Conservation (phyloP, 768 basidiomycete genomes). For the Lyophyllum atratum region DNA sequence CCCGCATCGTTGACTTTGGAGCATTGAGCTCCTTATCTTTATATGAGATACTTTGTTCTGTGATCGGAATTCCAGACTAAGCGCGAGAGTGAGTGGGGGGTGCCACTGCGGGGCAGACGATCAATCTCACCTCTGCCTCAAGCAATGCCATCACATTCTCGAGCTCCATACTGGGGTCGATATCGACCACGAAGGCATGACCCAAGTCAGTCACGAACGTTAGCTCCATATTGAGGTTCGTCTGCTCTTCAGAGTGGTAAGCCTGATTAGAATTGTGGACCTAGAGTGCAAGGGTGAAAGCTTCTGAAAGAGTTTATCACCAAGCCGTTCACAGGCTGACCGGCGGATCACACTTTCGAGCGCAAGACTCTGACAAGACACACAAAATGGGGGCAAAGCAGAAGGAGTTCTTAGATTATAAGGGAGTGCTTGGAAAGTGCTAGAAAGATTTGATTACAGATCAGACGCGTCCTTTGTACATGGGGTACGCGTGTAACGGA, state of each 20-base stretch:
- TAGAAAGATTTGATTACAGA: conserved; percentile 20
- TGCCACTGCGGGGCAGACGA: background rate
- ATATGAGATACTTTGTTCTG: conserved; percentile 74
- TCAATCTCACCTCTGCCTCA: conserved; percentile 85
- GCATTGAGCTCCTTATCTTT: conserved; percentile 66
- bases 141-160: conserved; percentile 91
- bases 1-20: conserved; percentile 67
- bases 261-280: conserved; percentile 5
- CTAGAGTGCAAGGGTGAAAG: background rate
- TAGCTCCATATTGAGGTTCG: conserved; percentile 53
- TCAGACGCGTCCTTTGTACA: conserved; percentile 14
- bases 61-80: conserved; percentile 72
- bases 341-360: conserved; percentile 3
- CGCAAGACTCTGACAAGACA: background rate
- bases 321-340: conserved; percentile 5
- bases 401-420: conserved; percentile 3
- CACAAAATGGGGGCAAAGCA: background rate
- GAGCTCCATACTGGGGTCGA: conserved; percentile 88
- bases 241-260: conserved; percentile 6
- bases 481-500: conserved; percentile 9
- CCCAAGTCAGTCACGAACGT: conserved; percentile 74
- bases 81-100: background rate
- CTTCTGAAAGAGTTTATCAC: conserved; percentile 7
- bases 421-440: conserved; percentile 15
- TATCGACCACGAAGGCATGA: conserved; percentile 69